These are phyloP conservation scores for Albizia julibrissin DNA, from an alignment of 306 rosid species.

Conservation along the genomic window DNA sequence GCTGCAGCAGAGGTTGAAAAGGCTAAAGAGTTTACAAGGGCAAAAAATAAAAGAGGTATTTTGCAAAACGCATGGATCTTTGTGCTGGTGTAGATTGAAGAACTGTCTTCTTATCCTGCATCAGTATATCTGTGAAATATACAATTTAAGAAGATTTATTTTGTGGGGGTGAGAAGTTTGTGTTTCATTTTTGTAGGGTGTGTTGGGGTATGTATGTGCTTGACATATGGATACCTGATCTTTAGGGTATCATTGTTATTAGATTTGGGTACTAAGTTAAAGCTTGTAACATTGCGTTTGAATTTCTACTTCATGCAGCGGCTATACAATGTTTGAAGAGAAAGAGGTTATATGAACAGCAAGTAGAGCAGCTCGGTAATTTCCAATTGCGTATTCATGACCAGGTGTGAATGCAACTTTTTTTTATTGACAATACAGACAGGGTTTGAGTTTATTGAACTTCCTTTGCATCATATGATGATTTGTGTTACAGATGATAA, in stretches of 20 bases:
- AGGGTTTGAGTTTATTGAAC: background rate
- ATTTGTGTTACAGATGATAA: conserved; percentile 71
- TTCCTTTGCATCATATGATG: conserved; percentile 31
- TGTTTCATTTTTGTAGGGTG: background rate
- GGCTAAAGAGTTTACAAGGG: conserved; percentile 86
- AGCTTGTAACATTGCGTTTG: background rate
- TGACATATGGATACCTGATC: background rate
- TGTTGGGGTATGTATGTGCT: background rate
- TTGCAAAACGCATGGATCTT: background rate
- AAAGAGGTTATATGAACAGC: conserved; percentile 93
- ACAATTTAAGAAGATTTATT: background rate
- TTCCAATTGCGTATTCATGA: conserved; percentile 97
- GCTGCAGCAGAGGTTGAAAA: conserved; percentile 80
- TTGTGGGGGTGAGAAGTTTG: background rate
- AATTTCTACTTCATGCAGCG: conserved; percentile 49
- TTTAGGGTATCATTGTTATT: background rate
- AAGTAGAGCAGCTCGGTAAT: conserved; percentile 96
- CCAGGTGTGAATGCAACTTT: conserved; percentile 60
- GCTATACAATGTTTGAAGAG: conserved; percentile 98
- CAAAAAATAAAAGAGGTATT: conserved; percentile 87
- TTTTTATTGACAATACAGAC: background rate
- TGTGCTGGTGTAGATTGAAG: background rate
- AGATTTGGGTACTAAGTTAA: background rate
- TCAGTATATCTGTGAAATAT: conserved; percentile 2
- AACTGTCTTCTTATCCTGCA: background rate